Percentiles rank a stretch among this genome's conserved stretches.
Conservation (phyloP, 345 rosid species). For the Melaleuca quinquenervia region DNA sequence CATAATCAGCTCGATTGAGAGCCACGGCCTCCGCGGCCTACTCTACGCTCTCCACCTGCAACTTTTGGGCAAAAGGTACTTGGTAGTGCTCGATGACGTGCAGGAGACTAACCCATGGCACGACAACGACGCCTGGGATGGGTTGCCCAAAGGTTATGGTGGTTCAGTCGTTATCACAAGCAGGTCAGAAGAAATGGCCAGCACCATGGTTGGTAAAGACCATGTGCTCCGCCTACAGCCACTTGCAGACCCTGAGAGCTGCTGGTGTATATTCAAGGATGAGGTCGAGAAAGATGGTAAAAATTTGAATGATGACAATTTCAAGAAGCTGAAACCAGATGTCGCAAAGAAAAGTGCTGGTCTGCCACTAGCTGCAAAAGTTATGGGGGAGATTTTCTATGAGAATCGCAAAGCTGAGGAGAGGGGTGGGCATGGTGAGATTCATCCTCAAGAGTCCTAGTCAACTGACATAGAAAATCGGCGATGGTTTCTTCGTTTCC, state of each 20-base stretch:
- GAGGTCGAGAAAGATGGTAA: background rate
- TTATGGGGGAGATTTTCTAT: background rate
- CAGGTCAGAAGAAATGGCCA: background rate
- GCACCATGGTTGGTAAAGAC: background rate
- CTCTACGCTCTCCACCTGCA: background rate
- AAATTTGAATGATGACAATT: background rate
- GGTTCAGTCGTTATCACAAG: slow-evolving; percentile 10
- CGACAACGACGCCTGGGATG: background rate
- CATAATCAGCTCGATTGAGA: background rate
- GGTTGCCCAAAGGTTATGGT: slow-evolving; percentile 8
- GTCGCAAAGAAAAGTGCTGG: background rate
- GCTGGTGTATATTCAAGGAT: background rate
- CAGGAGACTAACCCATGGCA: background rate
- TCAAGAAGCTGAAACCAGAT: background rate
- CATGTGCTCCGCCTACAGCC: background rate
- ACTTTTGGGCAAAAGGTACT: slow-evolving; percentile 7
- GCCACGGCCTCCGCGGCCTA: background rate
- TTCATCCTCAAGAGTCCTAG: background rate
- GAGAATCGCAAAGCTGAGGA: background rate
- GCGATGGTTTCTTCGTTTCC: background rate
- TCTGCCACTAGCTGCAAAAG: background rate
- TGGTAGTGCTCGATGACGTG: slow-evolving; percentile 11
- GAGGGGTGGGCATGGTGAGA: background rate
- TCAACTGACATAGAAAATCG: background rate
- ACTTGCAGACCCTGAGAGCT: background rate